These are phyloP conservation scores for Corchorus capsularis DNA, from an alignment of 345 rosid species.

Conservation along the genomic window DNA sequence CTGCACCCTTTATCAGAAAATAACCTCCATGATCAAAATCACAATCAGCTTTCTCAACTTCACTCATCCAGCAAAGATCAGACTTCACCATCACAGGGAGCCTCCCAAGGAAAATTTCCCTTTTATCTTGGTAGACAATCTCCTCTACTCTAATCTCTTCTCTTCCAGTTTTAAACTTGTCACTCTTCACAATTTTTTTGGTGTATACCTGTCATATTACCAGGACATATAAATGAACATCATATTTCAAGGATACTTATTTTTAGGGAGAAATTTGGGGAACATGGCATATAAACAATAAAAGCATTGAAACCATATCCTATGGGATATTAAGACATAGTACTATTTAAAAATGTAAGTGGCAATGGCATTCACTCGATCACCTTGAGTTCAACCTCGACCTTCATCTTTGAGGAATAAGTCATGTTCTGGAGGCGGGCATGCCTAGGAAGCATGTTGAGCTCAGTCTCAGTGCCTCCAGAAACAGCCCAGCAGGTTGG, in stretches of 20 bases:
- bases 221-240: constrained; percentile 19
- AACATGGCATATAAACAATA: neutral
- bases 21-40: constrained; percentile 92
- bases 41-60: constrained; percentile 62
- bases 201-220: constrained; percentile 55
- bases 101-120: constrained; percentile 68
- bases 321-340: neutral
- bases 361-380: constrained; percentile 2
- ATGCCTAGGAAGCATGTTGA: constrained; percentile 63
- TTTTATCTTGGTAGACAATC: constrained; percentile 32
- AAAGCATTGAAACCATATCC: neutral
- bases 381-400: constrained; percentile 70
- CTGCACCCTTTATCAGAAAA: constrained; percentile 89
- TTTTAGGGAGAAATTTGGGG: neutral
- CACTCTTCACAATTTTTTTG: constrained; percentile 47
- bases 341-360: neutral
- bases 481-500: constrained; percentile 55
- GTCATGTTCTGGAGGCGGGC: constrained; percentile 96
- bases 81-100: constrained; percentile 93
- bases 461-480: constrained; percentile 43
- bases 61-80: constrained; percentile 68
- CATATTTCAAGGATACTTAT: neutral
- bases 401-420: constrained; percentile 69
- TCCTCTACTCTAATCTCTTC: constrained; percentile 49
- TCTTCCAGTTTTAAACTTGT: constrained; percentile 87